A percentile compares a stretch with the other conserved stretches of the same genome.
These are phyloP conservation scores for Xenoacremonium recifei DNA, from an alignment of 2,329 filamentous ascomycete genomes.

Conservation along the genomic window DNA sequence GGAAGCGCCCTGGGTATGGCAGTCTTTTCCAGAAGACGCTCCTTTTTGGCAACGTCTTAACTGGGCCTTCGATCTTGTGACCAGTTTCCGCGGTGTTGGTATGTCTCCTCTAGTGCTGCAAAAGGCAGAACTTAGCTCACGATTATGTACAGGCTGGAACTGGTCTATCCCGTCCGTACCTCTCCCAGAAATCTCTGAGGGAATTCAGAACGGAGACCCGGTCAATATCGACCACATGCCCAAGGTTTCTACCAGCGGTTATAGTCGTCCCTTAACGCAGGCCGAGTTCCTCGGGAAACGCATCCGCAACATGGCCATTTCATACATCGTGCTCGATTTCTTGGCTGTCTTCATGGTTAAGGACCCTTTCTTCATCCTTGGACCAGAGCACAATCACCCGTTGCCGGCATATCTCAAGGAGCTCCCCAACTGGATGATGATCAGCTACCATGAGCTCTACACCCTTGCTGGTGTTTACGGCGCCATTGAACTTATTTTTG, in stretches of 20 bases:
- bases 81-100: slow-evolving; percentile 56
- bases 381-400: slow-evolving; percentile 36
- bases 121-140: background rate
- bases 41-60: slow-evolving; percentile 48
- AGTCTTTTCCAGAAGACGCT: slow-evolving; percentile 52
- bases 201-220: slow-evolving; percentile 31
- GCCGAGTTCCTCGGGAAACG: slow-evolving; percentile 44
- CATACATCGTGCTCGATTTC: slow-evolving; percentile 69
- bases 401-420: slow-evolving; percentile 42
- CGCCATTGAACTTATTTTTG: slow-evolving; percentile 61
- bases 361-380: slow-evolving; percentile 74
- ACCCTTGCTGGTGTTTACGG: slow-evolving; percentile 55
- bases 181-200: slow-evolving; percentile 39
- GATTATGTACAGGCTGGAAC: slow-evolving; percentile 55
- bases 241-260: slow-evolving; percentile 44
- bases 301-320: slow-evolving; percentile 45
- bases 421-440: slow-evolving; percentile 45
- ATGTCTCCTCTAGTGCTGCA: slow-evolving; percentile 17
- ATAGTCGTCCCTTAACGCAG: slow-evolving; percentile 40
- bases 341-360: slow-evolving; percentile 67
- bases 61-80: slow-evolving; percentile 56
- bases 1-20: slow-evolving; percentile 57
- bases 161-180: slow-evolving; percentile 52
- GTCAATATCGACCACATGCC: slow-evolving; percentile 43
- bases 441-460: slow-evolving; percentile 55